These are phyloP conservation scores for Acacia melanoxylon DNA, from an alignment of 306 rosid species.

Conservation along the genomic window DNA sequence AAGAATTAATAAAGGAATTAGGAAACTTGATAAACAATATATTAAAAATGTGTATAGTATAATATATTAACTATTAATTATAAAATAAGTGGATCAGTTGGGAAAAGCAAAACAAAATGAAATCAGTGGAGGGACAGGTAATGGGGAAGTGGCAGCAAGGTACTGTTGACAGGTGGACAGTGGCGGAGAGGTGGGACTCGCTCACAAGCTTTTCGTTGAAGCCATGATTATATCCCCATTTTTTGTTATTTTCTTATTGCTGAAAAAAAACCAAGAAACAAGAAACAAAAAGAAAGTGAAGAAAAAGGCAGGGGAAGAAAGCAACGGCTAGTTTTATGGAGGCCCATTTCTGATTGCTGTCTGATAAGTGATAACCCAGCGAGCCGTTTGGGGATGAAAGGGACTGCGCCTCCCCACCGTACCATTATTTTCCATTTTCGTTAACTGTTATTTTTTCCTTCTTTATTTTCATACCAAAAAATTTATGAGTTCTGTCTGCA, in stretches of 20 bases:
- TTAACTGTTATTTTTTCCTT: too few relatives aligned
- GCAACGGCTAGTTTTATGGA: conserved; percentile 34
- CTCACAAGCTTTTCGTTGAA: background rate
- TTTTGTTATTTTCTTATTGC: background rate
- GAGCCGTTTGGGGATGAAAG: conserved; percentile 43
- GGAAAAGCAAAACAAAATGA: background rate
- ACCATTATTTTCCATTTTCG: background rate
- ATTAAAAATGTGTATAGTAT: too few relatives aligned
- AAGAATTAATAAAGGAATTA: too few relatives aligned
- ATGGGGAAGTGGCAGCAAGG: background rate
- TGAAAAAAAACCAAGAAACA: background rate
- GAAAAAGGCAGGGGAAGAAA: background rate
- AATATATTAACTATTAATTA: too few relatives aligned
- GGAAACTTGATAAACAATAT: too few relatives aligned
- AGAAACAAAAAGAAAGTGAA: background rate
- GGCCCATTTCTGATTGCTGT: background rate
- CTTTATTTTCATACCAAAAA: too few relatives aligned
- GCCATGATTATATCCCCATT: background rate
- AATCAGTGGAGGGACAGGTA: background rate
- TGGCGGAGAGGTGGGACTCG: background rate
- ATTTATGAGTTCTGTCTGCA: too few relatives aligned
- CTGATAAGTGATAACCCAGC: conserved; percentile 6
- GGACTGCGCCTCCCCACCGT: background rate
- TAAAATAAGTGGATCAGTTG: too few relatives aligned
- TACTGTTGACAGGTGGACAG: background rate